Conservation (phyloP, 768 basidiomycete species). For the Lenzites betulinus region DNA sequence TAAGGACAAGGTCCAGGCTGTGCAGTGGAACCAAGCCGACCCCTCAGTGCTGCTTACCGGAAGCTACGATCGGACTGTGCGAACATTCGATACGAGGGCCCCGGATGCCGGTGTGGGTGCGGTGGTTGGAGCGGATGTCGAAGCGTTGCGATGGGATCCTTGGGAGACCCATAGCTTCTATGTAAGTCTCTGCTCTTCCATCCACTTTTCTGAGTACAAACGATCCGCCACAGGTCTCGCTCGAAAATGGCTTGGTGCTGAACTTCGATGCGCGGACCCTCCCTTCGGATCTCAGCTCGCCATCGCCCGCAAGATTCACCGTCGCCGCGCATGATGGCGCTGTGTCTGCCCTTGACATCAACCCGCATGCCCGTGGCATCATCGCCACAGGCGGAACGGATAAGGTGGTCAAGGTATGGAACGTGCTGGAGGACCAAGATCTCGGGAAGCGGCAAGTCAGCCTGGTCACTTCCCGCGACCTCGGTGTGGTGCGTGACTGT, state of each 20-base stretch:
- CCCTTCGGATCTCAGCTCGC: slow-evolving; percentile 62
- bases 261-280: slow-evolving; percentile 90
- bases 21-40: slow-evolving; percentile 91
- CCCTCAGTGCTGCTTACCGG: slow-evolving; percentile 91
- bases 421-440: slow-evolving; percentile 65
- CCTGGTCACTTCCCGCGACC: slow-evolving; percentile 83
- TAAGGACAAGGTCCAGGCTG: slow-evolving; percentile 93
- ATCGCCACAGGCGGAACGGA: slow-evolving; percentile 94
- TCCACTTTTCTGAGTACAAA: too few species aligned
- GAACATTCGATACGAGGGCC: slow-evolving; percentile 89
- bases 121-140: slow-evolving; percentile 87
- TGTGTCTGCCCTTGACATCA: slow-evolving; percentile 86
- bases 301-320: slow-evolving; percentile 80
- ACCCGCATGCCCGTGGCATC: slow-evolving; percentile 86
- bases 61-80: slow-evolving; percentile 93
- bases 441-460: slow-evolving; percentile 74
- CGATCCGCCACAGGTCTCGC: slow-evolving; percentile 63
- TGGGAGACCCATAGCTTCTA: slow-evolving; percentile 89
- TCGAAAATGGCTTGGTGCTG: slow-evolving; percentile 93
- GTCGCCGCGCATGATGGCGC: slow-evolving; percentile 93
- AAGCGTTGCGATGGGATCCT: slow-evolving; percentile 94
- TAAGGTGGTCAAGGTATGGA: slow-evolving; percentile 97
- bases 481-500: slow-evolving; percentile 73
- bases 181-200: slow-evolving; percentile 46
- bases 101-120: slow-evolving; percentile 84